Percentiles rank a stretch among this genome's conserved stretches.
phyloP scores from a whole-genome alignment of 1,284 basidiomycete genomes.

The Pholiota adiposa region DNA sequence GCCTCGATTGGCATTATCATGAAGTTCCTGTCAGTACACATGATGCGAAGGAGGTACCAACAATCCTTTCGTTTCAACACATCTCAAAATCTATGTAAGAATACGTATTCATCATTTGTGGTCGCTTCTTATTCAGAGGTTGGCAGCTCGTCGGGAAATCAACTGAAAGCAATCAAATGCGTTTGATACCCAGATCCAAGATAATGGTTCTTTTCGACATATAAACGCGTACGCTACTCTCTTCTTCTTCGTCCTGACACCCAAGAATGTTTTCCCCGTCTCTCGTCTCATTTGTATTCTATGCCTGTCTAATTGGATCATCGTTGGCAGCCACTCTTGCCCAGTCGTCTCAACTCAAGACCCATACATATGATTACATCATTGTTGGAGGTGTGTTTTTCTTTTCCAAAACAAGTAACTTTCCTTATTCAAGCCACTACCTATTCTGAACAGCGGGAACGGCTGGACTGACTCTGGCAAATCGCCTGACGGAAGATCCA shows the following conservation, averaged over 20 bases:
- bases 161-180: not conserved
- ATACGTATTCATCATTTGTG: not conserved
- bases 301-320: not conserved
- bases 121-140: not conserved
- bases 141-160: not conserved
- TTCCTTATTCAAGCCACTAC: too few relatives aligned
- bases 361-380: conserved; percentile 3
- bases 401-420: not conserved
- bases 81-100: not conserved
- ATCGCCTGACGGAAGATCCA: conserved; percentile 5
- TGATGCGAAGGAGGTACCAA: not conserved
- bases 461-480: conserved; percentile 5
- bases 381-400: conserved; percentile 3
- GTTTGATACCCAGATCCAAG: not conserved
- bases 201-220: not conserved
- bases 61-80: not conserved
- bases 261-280: not conserved
- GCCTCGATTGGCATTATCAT: not conserved
- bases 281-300: not conserved
- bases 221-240: not conserved
- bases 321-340: conserved; percentile 3
- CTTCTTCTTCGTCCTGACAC: not conserved
- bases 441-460: conserved; percentile 3
- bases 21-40: not conserved
- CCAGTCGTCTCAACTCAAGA: conserved; percentile 1